Base-by-base conservation (phyloP, 108 stramenopile genomes). In the Skeletonema marinoi region DNA sequence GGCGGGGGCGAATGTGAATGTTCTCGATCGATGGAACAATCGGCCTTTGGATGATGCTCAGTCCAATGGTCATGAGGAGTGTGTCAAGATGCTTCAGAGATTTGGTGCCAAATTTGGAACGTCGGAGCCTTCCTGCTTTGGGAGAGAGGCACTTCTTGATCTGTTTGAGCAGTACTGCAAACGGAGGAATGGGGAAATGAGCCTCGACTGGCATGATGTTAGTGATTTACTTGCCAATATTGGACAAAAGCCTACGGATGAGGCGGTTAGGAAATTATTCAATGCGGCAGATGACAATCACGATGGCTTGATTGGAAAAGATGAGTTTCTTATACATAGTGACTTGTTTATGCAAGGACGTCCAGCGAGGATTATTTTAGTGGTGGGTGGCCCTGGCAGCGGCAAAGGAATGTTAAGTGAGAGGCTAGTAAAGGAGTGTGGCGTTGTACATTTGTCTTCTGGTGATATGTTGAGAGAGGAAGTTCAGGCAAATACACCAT, bases 381-480 rank as follows among this genome's bases (percentile, higher is more conserved):
- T 99, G 13, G 96, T 98, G 16, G 98, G 98, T 14, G 97, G 95
- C 14, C 98, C 98, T 2, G 98, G 98, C 19, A 88, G 91, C 29
- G 98, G 98, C 12, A 99, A 99, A 74, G 98, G 98, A 29, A 71
- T 98, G 31, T 75, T 96, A 25, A 88, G 86, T 36, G 80, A 87
- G 33, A 68, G 91, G 39, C 71, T 98, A 10, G 85, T 80, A n/a
- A 77, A 90, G 70, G 90, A 93, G 70, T 93, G 93, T 66, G 94
- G 95, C 48, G 91, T 97, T 0, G 96, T 97, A 2, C 98, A 99
- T 82, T 83, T 99, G 48, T 89, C 88, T 6, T 92, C 91, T 48
- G 98, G 98, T 33, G 96, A 98, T 71, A 87, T 99, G 78, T 75
- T 99, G 35, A 87, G 98, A 68, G 89, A 87, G 29, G 98, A 98